phyloP scores from a whole-genome alignment of 2,329 filamentous ascomycete genomes.

The Phialemoniopsis sp. region DNA sequence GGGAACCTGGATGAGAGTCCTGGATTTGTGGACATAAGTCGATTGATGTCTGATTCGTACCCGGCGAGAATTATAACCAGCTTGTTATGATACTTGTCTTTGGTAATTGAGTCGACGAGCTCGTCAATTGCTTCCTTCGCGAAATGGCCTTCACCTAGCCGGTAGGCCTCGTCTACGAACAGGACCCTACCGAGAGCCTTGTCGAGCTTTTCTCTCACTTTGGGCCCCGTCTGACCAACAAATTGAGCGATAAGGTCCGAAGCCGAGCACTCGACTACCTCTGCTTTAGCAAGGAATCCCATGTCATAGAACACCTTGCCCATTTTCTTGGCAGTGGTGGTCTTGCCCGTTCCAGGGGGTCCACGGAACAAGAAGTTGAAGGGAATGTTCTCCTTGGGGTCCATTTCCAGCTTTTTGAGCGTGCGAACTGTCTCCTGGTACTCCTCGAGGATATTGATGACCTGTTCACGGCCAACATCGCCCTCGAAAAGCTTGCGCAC shows the following conservation, averaged over 20 bases:
- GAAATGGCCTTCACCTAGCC: slow-evolving; percentile 53
- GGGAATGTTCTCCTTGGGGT: slow-evolving; percentile 54
- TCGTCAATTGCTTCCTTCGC: slow-evolving; percentile 54
- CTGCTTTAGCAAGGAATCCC: slow-evolving; percentile 56
- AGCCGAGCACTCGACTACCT: slow-evolving; percentile 63
- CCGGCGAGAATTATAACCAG: slow-evolving; percentile 67
- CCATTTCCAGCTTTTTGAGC: slow-evolving; percentile 45
- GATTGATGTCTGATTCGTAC: slow-evolving; percentile 63
- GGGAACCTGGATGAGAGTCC: slow-evolving; percentile 64
- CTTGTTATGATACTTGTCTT: slow-evolving; percentile 53
- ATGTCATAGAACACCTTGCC: slow-evolving; percentile 73
- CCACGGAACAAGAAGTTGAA: slow-evolving; percentile 69
- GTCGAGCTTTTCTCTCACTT: slow-evolving; percentile 57
- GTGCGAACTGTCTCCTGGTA: slow-evolving; percentile 49
- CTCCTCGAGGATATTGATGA: slow-evolving; percentile 47
- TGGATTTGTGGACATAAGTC: slow-evolving; percentile 55
- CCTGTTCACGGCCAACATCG: slow-evolving; percentile 51
- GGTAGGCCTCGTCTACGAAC: slow-evolving; percentile 71
- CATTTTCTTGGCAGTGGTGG: slow-evolving; percentile 68
- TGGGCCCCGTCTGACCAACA: slow-evolving; percentile 65
- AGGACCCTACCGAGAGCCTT: slow-evolving; percentile 61
- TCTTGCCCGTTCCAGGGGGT: slow-evolving; percentile 61
- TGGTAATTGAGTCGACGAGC: slow-evolving; percentile 45
- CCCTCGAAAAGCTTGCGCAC: slow-evolving; percentile 51
- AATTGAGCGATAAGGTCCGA: slow-evolving; percentile 67